Percentiles rank a stretch among this genome's conserved stretches.
Evolutionary conservation across 768 basidiomycete species (phyloP).

Genomic region (Tulasnella sp.): DNA sequence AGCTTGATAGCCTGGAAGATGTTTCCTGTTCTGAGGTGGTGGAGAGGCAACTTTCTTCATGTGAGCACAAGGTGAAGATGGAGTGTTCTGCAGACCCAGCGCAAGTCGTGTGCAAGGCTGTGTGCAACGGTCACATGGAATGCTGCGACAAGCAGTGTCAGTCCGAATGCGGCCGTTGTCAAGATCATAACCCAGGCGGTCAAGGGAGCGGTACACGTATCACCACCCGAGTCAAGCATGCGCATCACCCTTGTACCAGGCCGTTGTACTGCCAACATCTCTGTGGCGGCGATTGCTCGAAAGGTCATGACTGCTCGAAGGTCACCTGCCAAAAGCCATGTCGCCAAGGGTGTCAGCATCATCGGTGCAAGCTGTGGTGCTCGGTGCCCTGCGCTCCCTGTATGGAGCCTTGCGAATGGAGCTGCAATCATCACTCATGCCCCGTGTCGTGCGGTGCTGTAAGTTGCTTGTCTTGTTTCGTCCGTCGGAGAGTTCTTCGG

Average conservation of each 20-base stretch:
- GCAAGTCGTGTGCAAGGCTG: slow-evolving; percentile 29
- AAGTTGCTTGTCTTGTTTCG: slow-evolving; percentile 29
- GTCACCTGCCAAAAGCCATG: slow-evolving; percentile 37
- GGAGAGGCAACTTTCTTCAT: slow-evolving; percentile 35
- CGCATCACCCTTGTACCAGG: slow-evolving; percentile 40
- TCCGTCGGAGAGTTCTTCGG: no score
- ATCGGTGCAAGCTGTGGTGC: slow-evolving; percentile 38
- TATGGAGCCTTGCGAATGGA: slow-evolving; percentile 49
- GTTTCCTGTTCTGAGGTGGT: slow-evolving; percentile 36
- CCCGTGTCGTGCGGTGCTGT: slow-evolving; percentile 60
- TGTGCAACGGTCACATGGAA: slow-evolving; percentile 35
- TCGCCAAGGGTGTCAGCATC: slow-evolving; percentile 45
- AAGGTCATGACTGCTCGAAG: slow-evolving; percentile 38
- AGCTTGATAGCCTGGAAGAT: slow-evolving; percentile 35
- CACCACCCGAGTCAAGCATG: slow-evolving; percentile 30
- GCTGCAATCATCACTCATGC: slow-evolving; percentile 44
- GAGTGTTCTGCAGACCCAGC: slow-evolving; percentile 38
- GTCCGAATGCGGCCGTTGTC: slow-evolving; percentile 40
- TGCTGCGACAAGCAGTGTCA: slow-evolving; percentile 46
- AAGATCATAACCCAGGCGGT: slow-evolving; percentile 25
- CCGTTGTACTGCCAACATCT: slow-evolving; percentile 44
- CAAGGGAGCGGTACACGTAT: no score
- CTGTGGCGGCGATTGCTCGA: slow-evolving; percentile 39
- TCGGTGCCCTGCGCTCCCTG: slow-evolving; percentile 50
- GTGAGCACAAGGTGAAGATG: slow-evolving; percentile 43